Base-by-base conservation (phyloP, 257 asterid genomes). In the Solanum dulcamara region DNA sequence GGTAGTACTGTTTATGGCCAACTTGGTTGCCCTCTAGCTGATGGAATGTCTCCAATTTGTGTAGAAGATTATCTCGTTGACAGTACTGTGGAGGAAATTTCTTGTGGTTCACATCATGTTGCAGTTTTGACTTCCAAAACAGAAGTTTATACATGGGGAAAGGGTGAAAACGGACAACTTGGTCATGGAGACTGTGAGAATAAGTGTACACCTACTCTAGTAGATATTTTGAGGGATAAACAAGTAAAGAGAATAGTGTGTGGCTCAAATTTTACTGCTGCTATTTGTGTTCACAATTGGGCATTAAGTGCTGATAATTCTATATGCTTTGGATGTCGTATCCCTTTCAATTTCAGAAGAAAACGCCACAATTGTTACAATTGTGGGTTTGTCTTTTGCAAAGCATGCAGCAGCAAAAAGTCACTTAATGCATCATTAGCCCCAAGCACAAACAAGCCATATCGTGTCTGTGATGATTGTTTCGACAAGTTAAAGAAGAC, bases 381-480 rank as follows among this genome's bases (percentile, higher is more conserved):
- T 92, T 96, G 99, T 35, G 99, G 99, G 4, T 97, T 94, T 20
- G 96, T 92, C 68, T 93, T 94, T 67, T 96, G 99, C 94, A 90
- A 90, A 15, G 86, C 92, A 12, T 96, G 99, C 84, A 94, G 94
- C 92, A 83, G 87, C 77, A 90, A 86, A 86, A 94, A 91, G 84
- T 93, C 98, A 33, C 81, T 92, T 60, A 90, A 90, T 84, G 99
- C 99, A 66, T 90, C 99, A 70, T 90, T 96, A 86, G 98, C 99
- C 67, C 99, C 98, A 4, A 91, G 89, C 83, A 51, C 81, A 82
- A 94, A 83, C 93, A 96, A 92, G 89, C 95, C 96, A 10, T 96
- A 91, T 84, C 99, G 99, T 70, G 98, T 96, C n/a, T 96, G 99
- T 83, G 98, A 96, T 84, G 98, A 96, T 86, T 96, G 99, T 86